Evolutionary conservation across 2,329 filamentous ascomycete species (phyloP).

Genomic region (Aspergillus sp.): DNA sequence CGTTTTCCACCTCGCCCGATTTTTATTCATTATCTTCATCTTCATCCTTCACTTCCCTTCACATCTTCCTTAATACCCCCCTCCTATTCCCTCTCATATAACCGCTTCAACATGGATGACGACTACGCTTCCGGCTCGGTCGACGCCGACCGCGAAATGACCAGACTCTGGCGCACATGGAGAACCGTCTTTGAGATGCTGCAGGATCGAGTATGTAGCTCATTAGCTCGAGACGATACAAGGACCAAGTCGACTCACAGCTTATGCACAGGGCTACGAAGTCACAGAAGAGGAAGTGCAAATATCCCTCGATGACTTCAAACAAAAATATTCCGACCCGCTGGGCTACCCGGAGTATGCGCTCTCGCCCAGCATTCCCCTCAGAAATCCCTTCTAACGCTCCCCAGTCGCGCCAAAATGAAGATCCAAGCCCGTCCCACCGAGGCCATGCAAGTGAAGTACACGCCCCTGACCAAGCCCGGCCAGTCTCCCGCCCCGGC

Average conservation of each 20-base stretch:
- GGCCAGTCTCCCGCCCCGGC: slow-evolving; percentile 58
- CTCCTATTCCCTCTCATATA: neutral
- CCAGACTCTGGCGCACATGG: slow-evolving; percentile 89
- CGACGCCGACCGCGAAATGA: slow-evolving; percentile 44
- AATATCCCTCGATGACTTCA: slow-evolving; percentile 82
- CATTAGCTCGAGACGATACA: neutral
- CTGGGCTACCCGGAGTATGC: slow-evolving; percentile 75
- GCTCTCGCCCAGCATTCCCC: slow-evolving; percentile 5
- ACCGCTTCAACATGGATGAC: slow-evolving; percentile 35
- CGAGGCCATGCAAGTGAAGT: slow-evolving; percentile 78
- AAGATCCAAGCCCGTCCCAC: slow-evolving; percentile 85
- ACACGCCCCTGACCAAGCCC: slow-evolving; percentile 68
- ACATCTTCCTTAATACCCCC: slow-evolving; percentile 17
- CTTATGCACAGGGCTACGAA: slow-evolving; percentile 74
- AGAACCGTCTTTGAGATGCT: slow-evolving; percentile 95
- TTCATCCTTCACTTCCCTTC: slow-evolving; percentile 22
- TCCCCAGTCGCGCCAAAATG: slow-evolving; percentile 73
- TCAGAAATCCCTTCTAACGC: slow-evolving; percentile 9
- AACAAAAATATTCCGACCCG: slow-evolving; percentile 65
- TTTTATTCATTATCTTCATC: slow-evolving; percentile 7
- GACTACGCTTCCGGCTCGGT: slow-evolving; percentile 34
- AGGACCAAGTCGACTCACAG: too few species aligned
- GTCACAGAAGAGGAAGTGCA: slow-evolving; percentile 85
- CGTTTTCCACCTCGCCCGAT: slow-evolving; percentile 25
- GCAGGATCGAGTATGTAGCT: slow-evolving; percentile 70